A percentile compares a stretch with the other conserved stretches of the same genome.
Evolutionary conservation across 116 monocot genomes (phyloP).

Genomic region (Papilionanthe hybrid): DNA sequence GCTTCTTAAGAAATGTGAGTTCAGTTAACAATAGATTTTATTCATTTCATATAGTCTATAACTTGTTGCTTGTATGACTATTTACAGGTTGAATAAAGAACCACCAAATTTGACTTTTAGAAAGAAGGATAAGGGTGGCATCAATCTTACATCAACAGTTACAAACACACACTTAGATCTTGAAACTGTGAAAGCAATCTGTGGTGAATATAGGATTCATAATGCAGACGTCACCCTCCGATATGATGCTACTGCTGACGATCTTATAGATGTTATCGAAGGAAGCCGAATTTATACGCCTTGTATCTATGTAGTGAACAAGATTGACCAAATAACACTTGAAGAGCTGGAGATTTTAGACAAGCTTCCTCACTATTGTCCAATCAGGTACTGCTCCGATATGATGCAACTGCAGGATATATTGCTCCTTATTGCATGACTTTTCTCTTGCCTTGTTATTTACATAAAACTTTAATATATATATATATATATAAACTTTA

Average conservation of each 20-base stretch:
- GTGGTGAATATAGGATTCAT: conserved; percentile 92
- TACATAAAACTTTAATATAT: too few species aligned
- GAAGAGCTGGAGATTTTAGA: conserved; percentile 94
- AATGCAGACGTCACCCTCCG: conserved; percentile 86
- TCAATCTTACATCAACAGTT: conserved; percentile 90
- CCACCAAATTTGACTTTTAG: conserved; percentile 90
- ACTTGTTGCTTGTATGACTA: background rate
- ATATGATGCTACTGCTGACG: conserved; percentile 92
- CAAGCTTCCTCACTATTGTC: conserved; percentile 95
- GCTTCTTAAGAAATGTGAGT: background rate
- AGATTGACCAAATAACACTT: conserved; percentile 95
- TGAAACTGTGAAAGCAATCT: conserved; percentile 96
- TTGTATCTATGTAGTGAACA: conserved; percentile 92
- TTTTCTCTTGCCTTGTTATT: background rate
- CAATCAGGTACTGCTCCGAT: conserved; percentile 56
- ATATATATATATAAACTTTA: background rate
- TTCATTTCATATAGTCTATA: background rate
- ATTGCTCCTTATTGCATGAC: background rate
- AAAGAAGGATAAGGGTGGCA: conserved; percentile 96
- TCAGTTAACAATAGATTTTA: background rate
- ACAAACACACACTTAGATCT: conserved; percentile 86
- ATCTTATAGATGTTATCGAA: conserved; percentile 94
- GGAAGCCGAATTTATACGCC: conserved; percentile 92
- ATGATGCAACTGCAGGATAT: too few species aligned
- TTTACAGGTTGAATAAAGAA: conserved; percentile 84